Evolutionary conservation across 495 filamentous ascomycete species (phyloP).

Genomic region (Neurospora tetraspora): DNA sequence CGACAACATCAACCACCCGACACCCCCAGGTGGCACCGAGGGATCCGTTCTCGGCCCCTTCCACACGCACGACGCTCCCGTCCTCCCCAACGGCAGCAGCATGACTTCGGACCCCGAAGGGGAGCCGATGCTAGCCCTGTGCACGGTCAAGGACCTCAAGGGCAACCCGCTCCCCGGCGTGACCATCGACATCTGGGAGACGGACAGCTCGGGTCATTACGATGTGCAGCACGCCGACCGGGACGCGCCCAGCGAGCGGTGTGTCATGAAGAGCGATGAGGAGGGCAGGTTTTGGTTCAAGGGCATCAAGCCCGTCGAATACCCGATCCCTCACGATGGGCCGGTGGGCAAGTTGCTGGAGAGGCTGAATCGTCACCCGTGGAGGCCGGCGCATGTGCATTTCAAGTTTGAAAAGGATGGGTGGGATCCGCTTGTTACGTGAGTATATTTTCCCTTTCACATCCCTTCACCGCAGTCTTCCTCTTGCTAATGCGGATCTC

Average conservation of each 20-base stretch:
- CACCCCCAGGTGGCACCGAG: slow-evolving; percentile 64
- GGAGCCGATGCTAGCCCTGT: slow-evolving; percentile 65
- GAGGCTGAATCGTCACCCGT: slow-evolving; percentile 64
- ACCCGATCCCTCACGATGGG: slow-evolving; percentile 84
- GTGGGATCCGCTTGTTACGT: slow-evolving; percentile 83
- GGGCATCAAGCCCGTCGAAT: slow-evolving; percentile 77
- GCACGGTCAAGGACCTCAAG: slow-evolving; percentile 58
- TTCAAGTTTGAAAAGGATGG: slow-evolving; percentile 86
- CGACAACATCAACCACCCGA: slow-evolving; percentile 87
- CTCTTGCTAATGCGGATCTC: background rate
- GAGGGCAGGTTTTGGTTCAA: slow-evolving; percentile 81
- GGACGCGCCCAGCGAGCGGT: slow-evolving; percentile 66
- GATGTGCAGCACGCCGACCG: slow-evolving; percentile 76
- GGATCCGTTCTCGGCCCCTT: slow-evolving; percentile 88
- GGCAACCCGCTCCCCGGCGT: slow-evolving; percentile 60
- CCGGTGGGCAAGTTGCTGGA: slow-evolving; percentile 73
- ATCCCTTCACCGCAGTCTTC: background rate
- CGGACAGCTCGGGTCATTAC: slow-evolving; percentile 76
- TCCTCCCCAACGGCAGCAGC: slow-evolving; percentile 48
- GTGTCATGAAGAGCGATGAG: slow-evolving; percentile 60
- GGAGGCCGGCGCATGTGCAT: slow-evolving; percentile 81
- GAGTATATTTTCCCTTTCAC: slow-evolving; percentile 21
- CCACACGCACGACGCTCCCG: slow-evolving; percentile 80
- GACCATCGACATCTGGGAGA: slow-evolving; percentile 91
- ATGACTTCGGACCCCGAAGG: slow-evolving; percentile 68